Evolutionary conservation across 192 early-diverging fungal genomes (phyloP), one percentile per base, ranked within the genome.

Genomic region (Coemansia sp.): DNA sequence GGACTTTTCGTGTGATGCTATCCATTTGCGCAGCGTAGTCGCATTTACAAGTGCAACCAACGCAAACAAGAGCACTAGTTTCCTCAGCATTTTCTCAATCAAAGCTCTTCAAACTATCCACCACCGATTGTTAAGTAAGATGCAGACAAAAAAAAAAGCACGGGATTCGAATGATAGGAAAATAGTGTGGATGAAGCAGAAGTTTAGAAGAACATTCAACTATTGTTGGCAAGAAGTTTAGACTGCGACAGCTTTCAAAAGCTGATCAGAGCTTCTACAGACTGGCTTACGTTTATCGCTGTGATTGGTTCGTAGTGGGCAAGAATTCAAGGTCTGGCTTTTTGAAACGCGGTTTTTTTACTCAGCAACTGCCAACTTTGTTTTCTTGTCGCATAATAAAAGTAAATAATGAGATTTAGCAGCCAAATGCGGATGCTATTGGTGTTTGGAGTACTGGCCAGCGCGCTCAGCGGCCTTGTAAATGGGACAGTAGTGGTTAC

Each of bases 1-100:
- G 20, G 91, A 87, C 53, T 89, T 87, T 74, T 96, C 95, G 71
- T 95, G 91, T 21, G 95, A 90, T 52, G 87, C 88, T 76, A 98
- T 89, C 84, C 94, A 96, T 39, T 94, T 97, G 62, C 96, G 83
- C 51, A 88, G 85, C 39, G 84, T 84, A 22, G 87, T 87, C 33
- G 84, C 78, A 52, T 77, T 70, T 63, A 71, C 77, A 36, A 80
- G 64, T 27, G 74, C 74, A 72, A 80, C 59, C 63, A 83, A 39
- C 57, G 79, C 70, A 57, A 84, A 64, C 59, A 79, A 55, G 5
- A 82, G 62, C 33, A 82, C 74, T 61, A 82, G 61, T 59, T 68
- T 70, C 54, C 64, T 73, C 57, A 82, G 71, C 79, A 82, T 82
- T 57, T 39, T 36, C 24, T 54, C 17, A 39, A 39, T 39, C 4